phyloP scores from a whole-genome alignment of 805 yeast species.

The Groenewaldozyma tartarivorans region DNA sequence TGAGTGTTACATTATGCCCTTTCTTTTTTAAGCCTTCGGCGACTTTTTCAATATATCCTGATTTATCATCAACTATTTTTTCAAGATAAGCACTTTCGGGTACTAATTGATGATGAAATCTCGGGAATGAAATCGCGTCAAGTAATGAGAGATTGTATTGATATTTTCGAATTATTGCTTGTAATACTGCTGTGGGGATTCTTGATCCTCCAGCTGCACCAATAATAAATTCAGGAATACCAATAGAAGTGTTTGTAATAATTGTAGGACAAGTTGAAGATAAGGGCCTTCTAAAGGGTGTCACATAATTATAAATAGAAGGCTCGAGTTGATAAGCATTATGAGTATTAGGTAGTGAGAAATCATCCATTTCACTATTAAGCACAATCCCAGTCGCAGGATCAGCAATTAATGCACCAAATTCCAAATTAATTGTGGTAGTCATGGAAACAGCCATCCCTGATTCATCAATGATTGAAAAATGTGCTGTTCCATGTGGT shows the following conservation, averaged over 20 bases:
- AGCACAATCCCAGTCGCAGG: constrained; percentile 71
- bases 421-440: constrained; percentile 74
- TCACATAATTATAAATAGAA: constrained; percentile 66
- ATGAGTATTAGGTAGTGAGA: constrained; percentile 56
- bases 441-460: constrained; percentile 82
- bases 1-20: constrained; percentile 42
- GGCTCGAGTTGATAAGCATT: constrained; percentile 80
- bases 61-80: constrained; percentile 27
- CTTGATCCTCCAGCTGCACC: constrained; percentile 96
- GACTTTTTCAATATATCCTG: constrained; percentile 23
- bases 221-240: constrained; percentile 50
- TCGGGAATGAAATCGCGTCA: constrained; percentile 66
- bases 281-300: constrained; percentile 72
- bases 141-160: constrained; percentile 50
- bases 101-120: constrained; percentile 82
- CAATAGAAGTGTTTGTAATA: constrained; percentile 31
- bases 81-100: constrained; percentile 66
- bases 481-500: constrained; percentile 88
- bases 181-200: constrained; percentile 73
- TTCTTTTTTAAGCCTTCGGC: constrained; percentile 28
- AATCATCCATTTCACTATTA: constrained; percentile 93
- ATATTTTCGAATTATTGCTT: constrained; percentile 61
- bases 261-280: constrained; percentile 78
- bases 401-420: constrained; percentile 80
- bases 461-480: constrained; percentile 63